These are phyloP conservation scores for Grosmannia penicillata DNA, from an alignment of 2,329 filamentous ascomycete genomes.

Conservation along the genomic window DNA sequence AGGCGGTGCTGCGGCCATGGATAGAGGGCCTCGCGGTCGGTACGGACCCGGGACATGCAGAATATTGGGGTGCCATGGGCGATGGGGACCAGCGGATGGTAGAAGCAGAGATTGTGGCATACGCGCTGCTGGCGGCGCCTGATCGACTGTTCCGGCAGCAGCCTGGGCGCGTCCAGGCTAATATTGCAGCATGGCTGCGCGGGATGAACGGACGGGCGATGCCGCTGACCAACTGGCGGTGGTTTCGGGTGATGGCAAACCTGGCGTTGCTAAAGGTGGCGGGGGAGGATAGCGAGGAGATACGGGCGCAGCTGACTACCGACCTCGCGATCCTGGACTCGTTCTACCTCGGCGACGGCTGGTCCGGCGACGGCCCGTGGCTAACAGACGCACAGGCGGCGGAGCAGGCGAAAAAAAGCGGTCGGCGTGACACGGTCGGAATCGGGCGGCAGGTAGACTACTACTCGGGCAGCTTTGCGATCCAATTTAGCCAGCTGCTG, in stretches of 20 bases:
- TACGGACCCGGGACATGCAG: constrained; percentile 16
- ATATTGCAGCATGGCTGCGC: constrained; percentile 12
- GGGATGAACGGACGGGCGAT: constrained; percentile 4
- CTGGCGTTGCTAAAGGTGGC: constrained; percentile 4
- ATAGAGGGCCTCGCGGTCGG: constrained; percentile 16
- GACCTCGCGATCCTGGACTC: constrained; percentile 6
- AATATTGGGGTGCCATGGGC: constrained; percentile 32
- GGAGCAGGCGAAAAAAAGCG: not conserved
- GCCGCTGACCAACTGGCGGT: constrained; percentile 8
- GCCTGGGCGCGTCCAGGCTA: constrained; percentile 13
- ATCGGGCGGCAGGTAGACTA: constrained; percentile 9
- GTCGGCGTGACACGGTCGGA: not conserved
- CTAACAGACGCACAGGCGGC: not conserved
- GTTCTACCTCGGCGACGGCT: constrained; percentile 6
- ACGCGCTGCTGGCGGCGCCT: constrained; percentile 29
- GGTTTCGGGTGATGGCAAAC: constrained; percentile 8
- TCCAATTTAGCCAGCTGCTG: constrained; percentile 19
- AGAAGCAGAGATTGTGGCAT: constrained; percentile 35
- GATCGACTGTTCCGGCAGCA: constrained; percentile 18
- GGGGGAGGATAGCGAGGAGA: not conserved
- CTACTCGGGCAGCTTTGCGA: constrained; percentile 13
- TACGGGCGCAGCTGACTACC: not conserved
- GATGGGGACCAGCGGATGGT: constrained; percentile 37
- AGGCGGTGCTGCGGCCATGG: constrained; percentile 13
- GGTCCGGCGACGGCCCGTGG: constrained; percentile 6